These are phyloP conservation scores for Coemansia sp. DNA, from an alignment of 192 early-diverging fungal species.

Conservation along the genomic window DNA sequence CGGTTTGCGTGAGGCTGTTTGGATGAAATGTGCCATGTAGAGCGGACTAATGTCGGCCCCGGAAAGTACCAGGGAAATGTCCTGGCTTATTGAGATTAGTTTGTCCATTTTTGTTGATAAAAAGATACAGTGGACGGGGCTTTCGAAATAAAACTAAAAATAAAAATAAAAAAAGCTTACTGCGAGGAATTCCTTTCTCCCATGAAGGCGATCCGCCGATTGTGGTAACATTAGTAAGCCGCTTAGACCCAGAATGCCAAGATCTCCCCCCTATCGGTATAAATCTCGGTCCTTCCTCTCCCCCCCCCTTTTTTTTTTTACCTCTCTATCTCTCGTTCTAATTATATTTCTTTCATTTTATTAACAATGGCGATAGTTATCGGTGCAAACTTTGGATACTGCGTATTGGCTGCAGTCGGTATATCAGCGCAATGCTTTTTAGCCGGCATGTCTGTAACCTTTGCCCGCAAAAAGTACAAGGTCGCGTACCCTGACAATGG, in stretches of 20 bases:
- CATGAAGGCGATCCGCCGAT: too few species aligned
- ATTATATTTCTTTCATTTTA: not conserved
- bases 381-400: slow-evolving; percentile 56
- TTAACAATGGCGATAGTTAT: slow-evolving; percentile 46
- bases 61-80: slow-evolving; percentile 25
- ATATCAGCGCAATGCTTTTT: slow-evolving; percentile 46
- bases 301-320: not conserved
- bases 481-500: slow-evolving; percentile 56
- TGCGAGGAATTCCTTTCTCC: too few species aligned
- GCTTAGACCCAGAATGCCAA: too few species aligned
- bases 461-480: slow-evolving; percentile 53
- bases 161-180: too few species aligned
- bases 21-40: slow-evolving; percentile 24
- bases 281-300: not conserved
- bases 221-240: not conserved
- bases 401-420: slow-evolving; percentile 40
- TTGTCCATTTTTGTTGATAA: not conserved
- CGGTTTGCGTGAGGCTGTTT: not conserved
- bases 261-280: too few species aligned
- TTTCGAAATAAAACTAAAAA: too few species aligned
- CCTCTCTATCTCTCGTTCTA: not conserved
- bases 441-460: slow-evolving; percentile 4
- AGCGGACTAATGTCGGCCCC: slow-evolving; percentile 8
- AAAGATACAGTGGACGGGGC: not conserved
- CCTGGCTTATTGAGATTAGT: slow-evolving; percentile 21